Evolutionary conservation across 2,329 filamentous ascomycete genomes (phyloP), one percentile per base, ranked within the genome.

Genomic region (Nemania abortiva): DNA sequence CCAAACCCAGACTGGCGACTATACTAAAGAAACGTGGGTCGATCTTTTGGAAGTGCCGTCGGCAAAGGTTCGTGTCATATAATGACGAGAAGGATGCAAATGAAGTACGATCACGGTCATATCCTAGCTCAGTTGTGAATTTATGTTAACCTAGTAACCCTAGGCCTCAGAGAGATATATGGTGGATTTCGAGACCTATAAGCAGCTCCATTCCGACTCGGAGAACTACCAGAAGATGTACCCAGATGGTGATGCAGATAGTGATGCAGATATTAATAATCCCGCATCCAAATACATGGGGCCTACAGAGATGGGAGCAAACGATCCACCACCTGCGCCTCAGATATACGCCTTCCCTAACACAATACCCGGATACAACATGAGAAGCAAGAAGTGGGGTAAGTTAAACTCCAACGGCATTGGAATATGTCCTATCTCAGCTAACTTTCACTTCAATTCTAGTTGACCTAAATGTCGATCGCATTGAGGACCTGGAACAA

Each of bases 401-500:
- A n/a, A 60, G 70, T 60, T 15, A 42, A 15, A 42, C 37, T 3
- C 13, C 11, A 11, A 42, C 3, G 10, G 10, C 31, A 34, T n/a
- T n/a, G n/a, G n/a, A n/a, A 34, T 34, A 5, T 34, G 6, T 34
- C 13, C 37, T 42, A 42, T 42, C 13, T 42, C 7, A 13, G 37
- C 37, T 42, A 42, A 42, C 37, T 42, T 42, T 9, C 9, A 42
- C 37, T 15, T 42, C 37, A n/a, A n/a, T 5, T 29, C 9, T 61
- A 72, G 70, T 66, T 34, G 68, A 70, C 37, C 42, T 70, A 1
- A 47, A 65, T 2, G 68, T 74, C 7, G 68, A 74, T 31, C 52
- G 18, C 0, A 68, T 74, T 13, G 37, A 24, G 31, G 70, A 73
- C 55, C 15, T 76, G 74, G 73, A 76, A 75, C 52, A 68, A 73